Evolutionary conservation across 257 asterid species (phyloP).

Genomic region (Lantana camara): DNA sequence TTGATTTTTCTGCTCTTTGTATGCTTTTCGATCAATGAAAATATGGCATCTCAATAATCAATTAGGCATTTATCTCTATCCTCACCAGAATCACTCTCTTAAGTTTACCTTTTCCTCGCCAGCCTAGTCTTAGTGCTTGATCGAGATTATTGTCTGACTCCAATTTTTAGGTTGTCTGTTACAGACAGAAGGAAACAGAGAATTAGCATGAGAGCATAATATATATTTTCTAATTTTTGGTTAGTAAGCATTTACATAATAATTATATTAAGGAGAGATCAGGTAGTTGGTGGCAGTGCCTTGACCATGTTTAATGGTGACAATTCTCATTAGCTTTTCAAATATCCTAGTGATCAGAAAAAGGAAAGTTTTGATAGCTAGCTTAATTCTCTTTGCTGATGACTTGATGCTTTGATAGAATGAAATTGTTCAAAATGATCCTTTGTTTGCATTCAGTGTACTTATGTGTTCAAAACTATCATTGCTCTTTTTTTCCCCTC

Average conservation of each 20-base stretch:
- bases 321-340: not conserved
- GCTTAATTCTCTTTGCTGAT: slow-evolving; percentile 1
- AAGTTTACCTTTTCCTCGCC: not conserved
- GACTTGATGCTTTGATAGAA: not conserved
- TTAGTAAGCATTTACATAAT: not conserved
- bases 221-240: not conserved
- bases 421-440: not conserved
- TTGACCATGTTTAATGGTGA: not conserved
- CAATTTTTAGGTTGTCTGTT: slow-evolving; percentile 8
- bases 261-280: not conserved
- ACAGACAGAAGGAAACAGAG: slow-evolving; percentile 7
- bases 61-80: not conserved
- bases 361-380: not conserved
- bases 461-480: not conserved
- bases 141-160: not conserved
- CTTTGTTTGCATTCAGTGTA: not conserved
- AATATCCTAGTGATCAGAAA: not conserved
- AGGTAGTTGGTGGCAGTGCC: not conserved
- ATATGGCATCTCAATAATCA: slow-evolving; percentile 21
- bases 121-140: not conserved
- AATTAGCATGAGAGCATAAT: not conserved
- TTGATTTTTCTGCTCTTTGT: slow-evolving; percentile 7
- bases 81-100: slow-evolving; percentile 11
- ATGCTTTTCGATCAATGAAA: not conserved
- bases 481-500: slow-evolving; percentile 14